These are phyloP conservation scores for Ambrosiella xylebori DNA, from an alignment of 2,329 filamentous ascomycete species.

Conservation along the genomic window DNA sequence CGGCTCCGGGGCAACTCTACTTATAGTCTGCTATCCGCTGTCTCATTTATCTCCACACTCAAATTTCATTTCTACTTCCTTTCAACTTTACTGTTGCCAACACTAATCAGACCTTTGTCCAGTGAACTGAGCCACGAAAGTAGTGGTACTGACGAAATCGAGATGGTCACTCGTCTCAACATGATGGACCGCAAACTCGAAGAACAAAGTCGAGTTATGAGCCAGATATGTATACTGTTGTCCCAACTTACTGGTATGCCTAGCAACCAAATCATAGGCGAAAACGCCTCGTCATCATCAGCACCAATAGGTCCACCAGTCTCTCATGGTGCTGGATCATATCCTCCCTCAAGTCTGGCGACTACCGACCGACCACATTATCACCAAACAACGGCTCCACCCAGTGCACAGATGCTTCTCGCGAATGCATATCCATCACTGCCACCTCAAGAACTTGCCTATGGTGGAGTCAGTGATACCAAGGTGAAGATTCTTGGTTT, in stretches of 20 bases:
- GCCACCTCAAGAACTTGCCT: not conserved
- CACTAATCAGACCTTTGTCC: not conserved
- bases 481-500: constrained; percentile 8
- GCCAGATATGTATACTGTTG: not conserved
- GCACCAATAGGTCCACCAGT: no score
- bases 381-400: no score
- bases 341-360: no score
- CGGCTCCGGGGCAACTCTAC: no score
- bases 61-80: not conserved
- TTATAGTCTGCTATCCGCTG: no score
- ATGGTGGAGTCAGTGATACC: not conserved
- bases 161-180: not conserved
- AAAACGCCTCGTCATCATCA: no score
- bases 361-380: no score
- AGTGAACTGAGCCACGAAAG: not conserved
- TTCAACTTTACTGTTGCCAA: not conserved
- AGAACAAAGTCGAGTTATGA: not conserved
- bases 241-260: not conserved
- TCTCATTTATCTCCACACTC: no score
- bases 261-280: not conserved
- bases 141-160: not conserved
- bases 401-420: no score
- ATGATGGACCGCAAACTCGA: not conserved
- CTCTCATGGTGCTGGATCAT: no score
- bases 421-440: not conserved